Base-by-base conservation (phyloP, 352 stramenopile genomes). In the Globisporangium parvum region DNA sequence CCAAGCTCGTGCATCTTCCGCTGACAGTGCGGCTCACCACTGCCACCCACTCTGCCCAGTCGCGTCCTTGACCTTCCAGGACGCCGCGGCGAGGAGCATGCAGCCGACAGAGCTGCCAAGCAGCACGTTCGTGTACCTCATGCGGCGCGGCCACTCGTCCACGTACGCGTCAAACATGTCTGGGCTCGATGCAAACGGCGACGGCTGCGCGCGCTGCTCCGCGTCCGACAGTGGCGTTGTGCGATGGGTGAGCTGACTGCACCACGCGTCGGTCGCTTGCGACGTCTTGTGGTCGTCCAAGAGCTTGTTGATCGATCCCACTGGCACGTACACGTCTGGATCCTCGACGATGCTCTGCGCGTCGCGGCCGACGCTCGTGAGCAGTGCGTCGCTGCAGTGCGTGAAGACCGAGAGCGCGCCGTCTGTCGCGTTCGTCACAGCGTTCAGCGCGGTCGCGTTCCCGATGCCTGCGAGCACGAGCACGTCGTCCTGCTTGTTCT, bases 51-150 rank as follows among this genome's bases (percentile, higher is more conserved):
- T 41, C 35, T 41, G 35, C 35, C 14, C 15, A 17, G 40, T 46
- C 40, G 12, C n/a, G 40, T 46, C 9, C 14, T 21, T n/a, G 40
- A 46, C 3, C 41, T 46, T 46, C 15, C 41, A 46, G 14, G 41
- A 46, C 18, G 18, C 15, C n/a, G 41, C 41, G 9, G 18, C n/a
- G 17, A 46, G 41, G 17, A 51, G 0, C 24, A 41, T 21, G 15
- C 47, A 41, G 12, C 47, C 47, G 11, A 51, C 0, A 21, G 26
- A 5, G 24, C 20, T 41, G 6, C 49, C 33, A 2, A 54, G 33
- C 18, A 54, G 35, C 18, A 54, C 33, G 49, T 54, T 33, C 11
- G 33, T 33, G 49, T 54, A 54, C 17, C 24, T 3, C 49, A 47
- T 46, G 31, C 49, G 49, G 6, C 21, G 26, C n/a, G 33, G 33